Base-by-base conservation (phyloP, 1,284 basidiomycete genomes). In the Malassezia japonica region DNA sequence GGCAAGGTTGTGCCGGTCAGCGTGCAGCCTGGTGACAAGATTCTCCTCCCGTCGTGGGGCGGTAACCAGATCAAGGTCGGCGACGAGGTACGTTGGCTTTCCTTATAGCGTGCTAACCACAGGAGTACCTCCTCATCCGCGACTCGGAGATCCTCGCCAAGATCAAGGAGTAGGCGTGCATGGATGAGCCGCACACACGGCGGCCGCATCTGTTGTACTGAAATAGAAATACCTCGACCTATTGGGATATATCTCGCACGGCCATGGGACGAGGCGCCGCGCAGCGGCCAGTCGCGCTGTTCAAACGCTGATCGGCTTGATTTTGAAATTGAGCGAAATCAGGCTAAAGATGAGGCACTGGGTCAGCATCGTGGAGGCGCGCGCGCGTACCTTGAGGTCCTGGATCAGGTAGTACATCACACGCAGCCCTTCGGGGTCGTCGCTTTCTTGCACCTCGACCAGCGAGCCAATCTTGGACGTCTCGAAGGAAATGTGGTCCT, bases 391-490 rank as follows among this genome's bases (percentile, higher is more conserved):
- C 80, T 88, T 91, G 65, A 98, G 78, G 75, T 98, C 94, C 75
- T 98, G 92, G 5, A 98, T 87, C 24, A 98, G 81, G 71, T 98
- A 98, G 76, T 98, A 98, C 76, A 98, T 96, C 40, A 96, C 90
- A n/a, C 92, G 82, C 33, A 98, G 79, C 0, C 92, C 92, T 71
- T 98, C 92, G 0, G 94, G 91, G 71, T 98, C 94, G 63, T 94
- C 86, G 56, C 87, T 91, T 65, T 95, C 90, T 67, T 92, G 87
- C 37, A 98, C 91, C 64, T 98, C 92, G 35, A 92, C 87, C 37
- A 98, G 76, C 9, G 90, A 88, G 18, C 92, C 92, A 41, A 98
- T 91, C 79, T 98, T 98, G 32, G 91, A 89, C 7, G 94, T 96
- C 90, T 98, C 92, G 64, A 98, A 98, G 1, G 89, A 85, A 58